Percentiles rank a stretch among this genome's conserved stretches.
Conservation (phyloP, 805 yeast genomes). For the Metschnikowia koreensis region DNA sequence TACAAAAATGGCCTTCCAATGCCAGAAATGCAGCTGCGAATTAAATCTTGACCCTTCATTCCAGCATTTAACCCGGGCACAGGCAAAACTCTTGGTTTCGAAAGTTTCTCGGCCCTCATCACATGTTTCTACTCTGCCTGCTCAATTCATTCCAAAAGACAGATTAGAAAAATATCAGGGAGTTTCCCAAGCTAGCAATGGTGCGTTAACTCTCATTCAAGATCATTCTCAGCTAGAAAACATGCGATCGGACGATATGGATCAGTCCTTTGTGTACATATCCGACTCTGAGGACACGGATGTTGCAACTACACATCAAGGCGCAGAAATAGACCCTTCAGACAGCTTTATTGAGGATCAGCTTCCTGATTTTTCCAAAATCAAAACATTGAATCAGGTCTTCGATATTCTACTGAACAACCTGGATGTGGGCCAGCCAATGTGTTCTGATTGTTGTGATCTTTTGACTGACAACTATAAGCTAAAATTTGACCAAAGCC, state of each 20-base stretch:
- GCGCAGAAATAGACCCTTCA: constrained; percentile 1
- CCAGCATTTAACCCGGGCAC: constrained; percentile 51
- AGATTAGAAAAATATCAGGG: constrained; percentile 24
- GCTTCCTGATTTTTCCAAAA: constrained; percentile 27
- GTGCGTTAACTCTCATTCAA: neutral
- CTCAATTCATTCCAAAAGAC: constrained; percentile 37
- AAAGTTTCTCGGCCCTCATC: constrained; percentile 22
- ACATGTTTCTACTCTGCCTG: constrained; percentile 25
- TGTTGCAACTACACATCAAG: constrained; percentile 8
- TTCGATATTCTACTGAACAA: constrained; percentile 68
- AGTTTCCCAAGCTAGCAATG: constrained; percentile 14
- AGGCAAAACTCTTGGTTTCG: constrained; percentile 50
- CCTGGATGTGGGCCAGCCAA: constrained; percentile 77
- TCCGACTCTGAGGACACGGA: constrained; percentile 22
- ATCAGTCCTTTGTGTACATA: constrained; percentile 18
- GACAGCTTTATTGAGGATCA: constrained; percentile 10
- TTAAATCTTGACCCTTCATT: constrained; percentile 56
- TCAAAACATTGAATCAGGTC: constrained; percentile 57
- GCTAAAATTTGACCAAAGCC: constrained; percentile 65
- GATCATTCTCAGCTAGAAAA: neutral
- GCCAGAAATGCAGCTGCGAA: constrained; percentile 65
- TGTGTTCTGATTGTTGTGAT: constrained; percentile 83
- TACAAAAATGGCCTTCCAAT: constrained; percentile 26
- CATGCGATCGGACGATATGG: neutral
- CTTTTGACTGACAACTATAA: constrained; percentile 62